Evolutionary conservation across 495 filamentous ascomycete species (phyloP), one percentile per base, ranked within the genome.

Genomic region (Penicillium angulare): DNA sequence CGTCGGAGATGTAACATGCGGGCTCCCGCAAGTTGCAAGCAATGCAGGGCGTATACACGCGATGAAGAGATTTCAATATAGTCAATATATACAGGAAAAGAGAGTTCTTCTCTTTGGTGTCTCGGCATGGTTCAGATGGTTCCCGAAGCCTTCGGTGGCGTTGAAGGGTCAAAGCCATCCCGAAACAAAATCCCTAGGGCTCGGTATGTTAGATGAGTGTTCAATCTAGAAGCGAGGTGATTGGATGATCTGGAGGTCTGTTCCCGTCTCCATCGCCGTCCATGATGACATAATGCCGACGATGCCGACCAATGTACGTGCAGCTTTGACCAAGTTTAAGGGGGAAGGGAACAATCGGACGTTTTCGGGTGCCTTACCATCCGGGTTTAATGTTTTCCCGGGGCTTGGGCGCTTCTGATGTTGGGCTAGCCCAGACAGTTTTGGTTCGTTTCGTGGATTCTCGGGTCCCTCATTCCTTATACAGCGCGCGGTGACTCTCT

Each of bases 261-360:
- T 24, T 13, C 38, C 38, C 10, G 10, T 13, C 38, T 41, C 12
- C 22, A 39, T 7, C 18, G 38, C 38, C 27, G 5, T 6, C 13
- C 27, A 41, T n/a, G 38, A 41, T 41, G 38, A 41, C 38, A 20
- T 41, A 41, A 41, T 41, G 38, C 38, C 38, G 38, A 41, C 24
- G 20, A 41, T 41, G 38, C 38, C 20, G 38, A 41, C 22, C 1
- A 20, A n/a, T n/a, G n/a, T n/a, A n/a, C n/a, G n/a, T n/a, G n/a
- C n/a, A n/a, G n/a, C n/a, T n/a, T n/a, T n/a, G n/a, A n/a, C n/a
- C n/a, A n/a, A n/a, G n/a, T n/a, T n/a, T n/a, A n/a, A n/a, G n/a
- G n/a, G n/a, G n/a, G n/a, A n/a, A n/a, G n/a, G n/a, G n/a, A n/a
- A n/a, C 16, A 38, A 38, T 17, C 38, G 38, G 38, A 41, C 18